phyloP scores from a whole-genome alignment of 192 early-diverging fungal genomes.

The Coemansia sp. region DNA sequence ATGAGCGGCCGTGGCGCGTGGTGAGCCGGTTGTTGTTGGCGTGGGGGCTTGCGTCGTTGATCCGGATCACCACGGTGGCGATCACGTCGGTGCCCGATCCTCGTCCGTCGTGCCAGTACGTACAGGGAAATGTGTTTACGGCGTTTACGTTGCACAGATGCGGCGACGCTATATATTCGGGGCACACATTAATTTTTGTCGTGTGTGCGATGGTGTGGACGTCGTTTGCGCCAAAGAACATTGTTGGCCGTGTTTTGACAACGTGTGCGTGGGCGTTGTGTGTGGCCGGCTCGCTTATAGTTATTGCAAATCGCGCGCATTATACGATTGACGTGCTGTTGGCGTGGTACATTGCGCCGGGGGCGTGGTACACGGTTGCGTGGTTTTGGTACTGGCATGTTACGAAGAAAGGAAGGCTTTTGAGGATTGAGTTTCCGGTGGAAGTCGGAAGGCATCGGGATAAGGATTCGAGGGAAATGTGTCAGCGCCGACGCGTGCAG shows the following conservation, averaged over 20 bases:
- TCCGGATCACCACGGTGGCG: slow-evolving; percentile 64
- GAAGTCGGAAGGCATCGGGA: slow-evolving; percentile 49
- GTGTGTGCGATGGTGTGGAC: slow-evolving; percentile 62
- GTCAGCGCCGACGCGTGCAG: slow-evolving; percentile 36
- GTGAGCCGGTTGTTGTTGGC: slow-evolving; percentile 56
- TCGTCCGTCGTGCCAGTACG: slow-evolving; percentile 58
- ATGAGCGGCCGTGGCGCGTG: slow-evolving; percentile 59
- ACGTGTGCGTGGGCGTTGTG: slow-evolving; percentile 52
- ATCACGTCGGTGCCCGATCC: slow-evolving; percentile 68
- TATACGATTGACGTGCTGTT: slow-evolving; percentile 65
- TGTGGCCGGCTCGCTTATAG: slow-evolving; percentile 59
- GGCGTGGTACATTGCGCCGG: slow-evolving; percentile 59
- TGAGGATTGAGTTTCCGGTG: slow-evolving; percentile 52
- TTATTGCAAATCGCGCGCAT: slow-evolving; percentile 65
- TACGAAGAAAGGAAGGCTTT: slow-evolving; percentile 46
- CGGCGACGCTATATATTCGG: slow-evolving; percentile 67
- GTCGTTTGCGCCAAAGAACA: slow-evolving; percentile 55
- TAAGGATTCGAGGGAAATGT: slow-evolving; percentile 29
- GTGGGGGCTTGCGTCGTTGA: slow-evolving; percentile 58
- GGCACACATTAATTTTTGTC: slow-evolving; percentile 65
- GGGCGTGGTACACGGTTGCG: slow-evolving; percentile 56
- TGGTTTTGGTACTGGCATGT: slow-evolving; percentile 59
- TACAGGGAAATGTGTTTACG: slow-evolving; percentile 58
- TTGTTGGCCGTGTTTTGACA: slow-evolving; percentile 44
- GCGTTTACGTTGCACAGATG: slow-evolving; percentile 61